Conservation (phyloP, 306 rosid genomes). For the Ormosia semicastrata region DNA sequence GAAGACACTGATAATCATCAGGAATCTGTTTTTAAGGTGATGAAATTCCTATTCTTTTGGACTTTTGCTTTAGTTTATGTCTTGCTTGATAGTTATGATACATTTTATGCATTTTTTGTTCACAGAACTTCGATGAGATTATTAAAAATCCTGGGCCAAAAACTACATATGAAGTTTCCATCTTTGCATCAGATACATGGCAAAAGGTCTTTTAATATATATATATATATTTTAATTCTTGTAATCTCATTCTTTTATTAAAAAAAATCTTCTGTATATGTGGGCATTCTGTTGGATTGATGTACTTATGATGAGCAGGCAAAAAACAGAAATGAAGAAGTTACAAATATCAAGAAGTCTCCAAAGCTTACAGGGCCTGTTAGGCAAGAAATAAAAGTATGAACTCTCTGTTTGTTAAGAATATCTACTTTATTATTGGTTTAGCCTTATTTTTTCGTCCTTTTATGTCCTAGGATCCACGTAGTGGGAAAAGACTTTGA, state of each 20-base stretch:
- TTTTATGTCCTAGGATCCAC: background rate
- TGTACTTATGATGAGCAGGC: conserved; percentile 47
- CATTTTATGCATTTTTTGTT: conserved; percentile 29
- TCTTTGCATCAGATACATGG: conserved; percentile 75
- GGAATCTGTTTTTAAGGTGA: conserved; percentile 72
- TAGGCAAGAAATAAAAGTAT: conserved; percentile 49
- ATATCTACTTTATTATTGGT: background rate
- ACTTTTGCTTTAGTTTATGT: background rate
- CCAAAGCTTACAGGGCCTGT: conserved; percentile 24
- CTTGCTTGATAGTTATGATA: conserved; percentile 29
- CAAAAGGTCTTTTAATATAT: conserved; percentile 55
- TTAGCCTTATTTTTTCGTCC: background rate
- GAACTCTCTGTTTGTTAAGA: conserved; percentile 7
- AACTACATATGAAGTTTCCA: conserved; percentile 79
- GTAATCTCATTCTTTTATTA: background rate
- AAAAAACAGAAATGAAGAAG: conserved; percentile 42
- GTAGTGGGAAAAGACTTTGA: background rate
- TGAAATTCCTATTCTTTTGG: background rate
- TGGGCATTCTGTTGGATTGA: background rate
- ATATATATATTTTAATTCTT: background rate
- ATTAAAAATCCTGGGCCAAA: conserved; percentile 68
- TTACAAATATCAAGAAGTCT: conserved; percentile 39
- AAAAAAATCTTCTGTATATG: background rate
- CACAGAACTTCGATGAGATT: conserved; percentile 63
- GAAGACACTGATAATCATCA: conserved; percentile 45